Percentiles rank a stretch among this genome's conserved stretches.
phyloP scores from a whole-genome alignment of 352 stramenopile genomes.

The Pythium aquatile region DNA sequence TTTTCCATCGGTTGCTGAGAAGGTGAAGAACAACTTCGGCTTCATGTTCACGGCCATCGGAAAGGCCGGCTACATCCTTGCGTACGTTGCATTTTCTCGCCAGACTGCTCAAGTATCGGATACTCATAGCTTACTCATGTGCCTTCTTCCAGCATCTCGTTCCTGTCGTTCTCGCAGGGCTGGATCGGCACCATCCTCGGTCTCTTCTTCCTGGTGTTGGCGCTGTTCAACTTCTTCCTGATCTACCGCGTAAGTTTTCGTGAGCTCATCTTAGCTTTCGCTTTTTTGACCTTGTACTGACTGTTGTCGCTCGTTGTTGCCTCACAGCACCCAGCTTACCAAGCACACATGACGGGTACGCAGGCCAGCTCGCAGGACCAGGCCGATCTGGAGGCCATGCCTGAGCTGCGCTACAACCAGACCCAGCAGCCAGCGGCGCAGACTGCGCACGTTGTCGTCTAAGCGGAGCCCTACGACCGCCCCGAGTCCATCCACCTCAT shows the following conservation, averaged over 20 bases:
- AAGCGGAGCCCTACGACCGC: background rate
- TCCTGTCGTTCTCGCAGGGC: constrained; percentile 78
- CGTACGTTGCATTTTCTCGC: constrained; percentile 38
- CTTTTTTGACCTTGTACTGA: background rate
- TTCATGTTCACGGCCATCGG: constrained; percentile 88
- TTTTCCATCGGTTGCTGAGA: constrained; percentile 73
- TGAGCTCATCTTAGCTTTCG: background rate
- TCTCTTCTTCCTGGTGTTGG: constrained; percentile 70
- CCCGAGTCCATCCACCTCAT: background rate
- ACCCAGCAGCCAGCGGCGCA: constrained; percentile 36
- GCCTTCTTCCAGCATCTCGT: constrained; percentile 52
- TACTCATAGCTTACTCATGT: constrained; percentile 2
- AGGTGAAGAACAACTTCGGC: constrained; percentile 85
- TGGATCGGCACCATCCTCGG: constrained; percentile 76
- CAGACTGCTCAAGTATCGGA: background rate
- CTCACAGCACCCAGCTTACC: constrained; percentile 73
- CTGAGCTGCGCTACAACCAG: constrained; percentile 81
- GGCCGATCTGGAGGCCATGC: constrained; percentile 70
- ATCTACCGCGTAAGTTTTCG: constrained; percentile 60
- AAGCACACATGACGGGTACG: constrained; percentile 69
- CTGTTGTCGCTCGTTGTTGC: background rate
- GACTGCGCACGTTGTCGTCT: constrained; percentile 62
- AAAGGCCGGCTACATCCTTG: constrained; percentile 82
- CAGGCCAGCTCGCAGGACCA: constrained; percentile 45
- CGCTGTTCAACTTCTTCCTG: constrained; percentile 88